Percentiles rank a stretch among this genome's conserved stretches.
These are phyloP conservation scores for Aureobasidium sp. DNA, from an alignment of 2,329 filamentous ascomycete genomes.

Conservation along the genomic window DNA sequence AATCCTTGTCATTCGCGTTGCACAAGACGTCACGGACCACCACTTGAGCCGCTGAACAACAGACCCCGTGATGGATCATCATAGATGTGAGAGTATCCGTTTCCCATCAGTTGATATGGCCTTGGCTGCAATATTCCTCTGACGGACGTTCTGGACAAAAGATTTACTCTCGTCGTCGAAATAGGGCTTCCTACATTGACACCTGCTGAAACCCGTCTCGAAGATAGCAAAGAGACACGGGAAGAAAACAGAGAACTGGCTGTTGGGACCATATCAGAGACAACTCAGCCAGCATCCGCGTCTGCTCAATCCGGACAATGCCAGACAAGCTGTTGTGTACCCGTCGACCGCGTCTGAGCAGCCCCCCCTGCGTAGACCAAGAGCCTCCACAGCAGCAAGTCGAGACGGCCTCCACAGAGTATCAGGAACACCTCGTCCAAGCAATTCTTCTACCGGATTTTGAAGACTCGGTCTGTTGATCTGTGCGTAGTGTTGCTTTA, in stretches of 20 bases:
- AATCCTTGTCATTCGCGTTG: background rate
- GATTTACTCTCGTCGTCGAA: background rate
- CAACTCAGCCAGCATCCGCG: background rate
- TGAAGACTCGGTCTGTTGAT: background rate
- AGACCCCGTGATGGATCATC: background rate
- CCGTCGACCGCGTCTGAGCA: background rate
- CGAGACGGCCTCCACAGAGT: background rate
- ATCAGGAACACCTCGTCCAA: background rate
- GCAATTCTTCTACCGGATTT: constrained; percentile 11
- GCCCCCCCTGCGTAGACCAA: constrained; percentile 5
- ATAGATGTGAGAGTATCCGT: background rate
- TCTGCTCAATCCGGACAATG: constrained; percentile 9
- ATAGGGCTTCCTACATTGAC: constrained; percentile 7
- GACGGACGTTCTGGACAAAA: background rate
- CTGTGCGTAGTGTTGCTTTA: constrained; percentile 11
- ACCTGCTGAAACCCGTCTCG: background rate
- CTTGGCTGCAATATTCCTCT: background rate
- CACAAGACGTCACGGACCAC: constrained; percentile 10
- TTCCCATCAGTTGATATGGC: background rate
- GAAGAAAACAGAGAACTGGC: background rate
- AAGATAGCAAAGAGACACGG: background rate
- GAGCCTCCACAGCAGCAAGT: background rate
- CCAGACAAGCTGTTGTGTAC: background rate
- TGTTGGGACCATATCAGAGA: constrained; percentile 6
- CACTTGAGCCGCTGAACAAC: background rate